A percentile compares a stretch with the other conserved stretches of the same genome.
Conservation (phyloP, 2,329 filamentous ascomycete species). For the Hypoxylon sp. region DNA sequence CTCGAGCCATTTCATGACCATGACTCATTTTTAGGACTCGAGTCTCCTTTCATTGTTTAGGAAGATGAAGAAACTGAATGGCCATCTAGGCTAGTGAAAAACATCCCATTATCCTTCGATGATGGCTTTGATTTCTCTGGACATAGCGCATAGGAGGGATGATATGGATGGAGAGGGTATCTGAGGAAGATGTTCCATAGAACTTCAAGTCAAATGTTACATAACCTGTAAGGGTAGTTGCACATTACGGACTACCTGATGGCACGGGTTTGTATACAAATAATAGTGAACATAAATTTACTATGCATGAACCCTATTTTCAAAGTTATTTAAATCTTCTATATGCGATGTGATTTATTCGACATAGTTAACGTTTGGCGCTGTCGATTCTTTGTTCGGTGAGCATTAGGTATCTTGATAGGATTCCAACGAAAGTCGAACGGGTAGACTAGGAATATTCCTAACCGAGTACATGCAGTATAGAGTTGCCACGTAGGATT, state of each 20-base stretch:
- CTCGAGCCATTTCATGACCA: constrained; percentile 45
- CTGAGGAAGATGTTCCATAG: constrained; percentile 43
- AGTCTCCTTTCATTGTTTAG: constrained; percentile 42
- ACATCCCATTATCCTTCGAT: constrained; percentile 30
- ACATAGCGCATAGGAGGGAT: constrained; percentile 46
- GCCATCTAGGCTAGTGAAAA: constrained; percentile 36
- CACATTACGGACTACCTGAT: constrained; percentile 26
- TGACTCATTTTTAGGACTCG: constrained; percentile 41
- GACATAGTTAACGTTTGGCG: not conserved
- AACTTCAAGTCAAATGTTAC: constrained; percentile 37
- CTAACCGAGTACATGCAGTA: not conserved
- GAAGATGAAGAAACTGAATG: constrained; percentile 40
- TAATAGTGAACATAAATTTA: constrained; percentile 57
- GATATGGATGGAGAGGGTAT: constrained; percentile 44
- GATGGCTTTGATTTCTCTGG: constrained; percentile 48
- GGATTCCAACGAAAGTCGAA: not conserved
- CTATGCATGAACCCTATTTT: constrained; percentile 9
- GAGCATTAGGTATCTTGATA: not conserved
- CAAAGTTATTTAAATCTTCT: not conserved
- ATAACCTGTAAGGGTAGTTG: constrained; percentile 40
- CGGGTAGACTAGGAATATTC: not conserved
- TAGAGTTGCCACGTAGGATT: not conserved
- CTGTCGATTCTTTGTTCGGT: not conserved
- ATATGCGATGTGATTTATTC: not conserved
- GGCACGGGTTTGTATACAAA: constrained; percentile 55